Base-by-base conservation (phyloP, 2,329 filamentous ascomycete genomes). In the Leptographium lundbergii region DNA sequence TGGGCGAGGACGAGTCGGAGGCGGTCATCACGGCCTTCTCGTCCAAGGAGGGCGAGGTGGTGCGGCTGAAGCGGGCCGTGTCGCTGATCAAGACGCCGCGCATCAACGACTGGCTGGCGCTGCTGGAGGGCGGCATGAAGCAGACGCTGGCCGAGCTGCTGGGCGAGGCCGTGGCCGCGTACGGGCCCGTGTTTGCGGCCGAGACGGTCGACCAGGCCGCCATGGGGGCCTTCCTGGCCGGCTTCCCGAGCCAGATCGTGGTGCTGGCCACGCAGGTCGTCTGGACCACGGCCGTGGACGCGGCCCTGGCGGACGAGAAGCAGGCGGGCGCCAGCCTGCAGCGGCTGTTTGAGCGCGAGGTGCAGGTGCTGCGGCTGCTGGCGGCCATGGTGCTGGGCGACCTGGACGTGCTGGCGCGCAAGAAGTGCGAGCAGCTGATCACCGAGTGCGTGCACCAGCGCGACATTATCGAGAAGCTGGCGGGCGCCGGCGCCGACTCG, bases 391-490 rank as follows among this genome's bases (percentile, higher is more conserved):
- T 99, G 14, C 79, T 99, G 19, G 89, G 89, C 47, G 91, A 99
- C 67, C 81, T 99, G 25, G 88, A 91, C 64, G 77, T 89, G 7
- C 88, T 96, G 56, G 84, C 88, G 68, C 83, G 94, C 63, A 96
- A 96, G 79, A 96, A 96, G 76, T 99, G 92, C 72, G 94, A 99
- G 71, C 92, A 96, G 72, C 81, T 99, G 64, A 99, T 99, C 69
- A 99, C 95, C 0, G 95, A 99, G 71, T 97, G 94, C 69, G 94
- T 99, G 17, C 94, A 99, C 70, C 95, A 99, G 72, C 88, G 94
- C 62, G 94, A 99, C 71, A 83, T 87, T 22, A 94, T 97, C 63
- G 87, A 92, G 68, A 95, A 89, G 71, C 82, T 99, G 29, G 81
- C 91, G 54, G 81, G 86, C 53, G 78, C 82, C 53, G 86, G 87